Conservation (phyloP, 345 rosid species). For the Mangifera indica region DNA sequence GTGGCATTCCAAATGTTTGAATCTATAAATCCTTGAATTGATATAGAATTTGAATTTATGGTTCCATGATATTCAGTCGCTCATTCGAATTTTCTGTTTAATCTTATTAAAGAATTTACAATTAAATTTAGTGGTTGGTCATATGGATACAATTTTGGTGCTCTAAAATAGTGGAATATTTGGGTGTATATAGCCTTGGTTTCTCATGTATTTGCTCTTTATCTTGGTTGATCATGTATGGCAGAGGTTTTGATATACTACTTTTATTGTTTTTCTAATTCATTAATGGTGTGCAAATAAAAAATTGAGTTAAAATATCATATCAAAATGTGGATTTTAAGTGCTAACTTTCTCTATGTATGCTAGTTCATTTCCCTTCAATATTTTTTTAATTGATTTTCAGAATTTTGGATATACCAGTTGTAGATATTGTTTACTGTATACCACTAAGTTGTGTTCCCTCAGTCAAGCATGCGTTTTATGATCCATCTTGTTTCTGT, state of each 20-base stretch:
- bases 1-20: background rate
- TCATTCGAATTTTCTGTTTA: no score
- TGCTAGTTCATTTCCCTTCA: background rate
- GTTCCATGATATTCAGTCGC: no score
- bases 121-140: background rate
- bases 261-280: conserved; percentile 5
- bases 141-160: background rate
- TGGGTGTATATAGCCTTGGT: no score
- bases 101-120: no score
- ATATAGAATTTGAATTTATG: no score
- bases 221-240: no score
- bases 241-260: background rate
- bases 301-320: background rate
- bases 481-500: background rate
- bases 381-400: background rate
- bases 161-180: background rate
- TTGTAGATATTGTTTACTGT: background rate
- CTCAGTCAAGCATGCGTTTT: background rate
- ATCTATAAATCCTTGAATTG: background rate
- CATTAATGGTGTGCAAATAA: background rate
- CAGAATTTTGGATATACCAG: background rate
- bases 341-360: background rate
- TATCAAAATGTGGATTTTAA: background rate
- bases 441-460: background rate
- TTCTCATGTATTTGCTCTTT: background rate